Evolutionary conservation across 805 yeast species (phyloP), one percentile per base, ranked within the genome.

Genomic region (Pichia eremophila): DNA sequence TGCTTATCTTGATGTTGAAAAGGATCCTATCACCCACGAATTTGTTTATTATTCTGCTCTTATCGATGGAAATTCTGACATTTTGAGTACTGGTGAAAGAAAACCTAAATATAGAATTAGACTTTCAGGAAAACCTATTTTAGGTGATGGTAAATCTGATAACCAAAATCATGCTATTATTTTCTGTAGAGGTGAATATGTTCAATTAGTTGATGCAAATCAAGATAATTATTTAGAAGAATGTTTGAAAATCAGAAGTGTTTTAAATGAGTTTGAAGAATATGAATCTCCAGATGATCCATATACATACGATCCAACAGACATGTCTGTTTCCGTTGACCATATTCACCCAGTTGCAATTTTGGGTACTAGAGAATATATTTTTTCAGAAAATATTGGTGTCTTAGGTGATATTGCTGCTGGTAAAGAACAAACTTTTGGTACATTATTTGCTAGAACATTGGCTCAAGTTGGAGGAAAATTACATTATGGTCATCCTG

Each of bases 401-500:
- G 78, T 85, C 45, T 69, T 85, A 43, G 95, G 93, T 45, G 95
- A 85, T 65, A 80, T 85, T 54, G 91, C 93, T 19, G 95, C 95
- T 14, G 91, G 91, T 43, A 85, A 85, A 60, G 95, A 85, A 64
- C 93, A 85, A 62, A 85, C 93, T 10, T 85, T 85, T 66, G 93
- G 95, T 47, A 85, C 95, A 0, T 71, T 85, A 48, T 85, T 84
- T 65, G 87, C 93, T 0, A 76, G 95, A 62, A 84, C 93, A 1
- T 70, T 85, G 62, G 90, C 91, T 3, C 82, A 81, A 59, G 76
- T 85, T 55, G 93, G 91, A 28, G 91, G 90, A 31, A 85, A 85
- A 60, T 71, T 85, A 44, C 95, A 85, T 61, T 85, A 85, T 67
- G 95, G 95, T 8, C 95, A 85, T 62, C 95, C 95, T 34, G 95